phyloP scores from a whole-genome alignment of 345 rosid genomes.

The Acer negundo region DNA sequence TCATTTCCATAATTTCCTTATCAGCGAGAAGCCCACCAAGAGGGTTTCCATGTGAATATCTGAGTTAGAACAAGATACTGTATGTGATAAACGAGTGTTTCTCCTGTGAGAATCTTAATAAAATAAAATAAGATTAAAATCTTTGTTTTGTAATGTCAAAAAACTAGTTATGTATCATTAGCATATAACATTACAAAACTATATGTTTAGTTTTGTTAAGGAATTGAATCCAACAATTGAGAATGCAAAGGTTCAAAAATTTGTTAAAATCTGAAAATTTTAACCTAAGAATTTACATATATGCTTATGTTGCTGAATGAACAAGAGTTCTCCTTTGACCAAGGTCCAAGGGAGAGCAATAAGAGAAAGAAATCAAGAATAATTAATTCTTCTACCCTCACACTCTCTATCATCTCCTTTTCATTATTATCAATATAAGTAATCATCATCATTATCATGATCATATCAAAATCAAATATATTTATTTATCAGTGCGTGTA shows the following conservation, averaged over 20 bases:
- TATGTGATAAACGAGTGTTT: too few species aligned
- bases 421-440: neutral
- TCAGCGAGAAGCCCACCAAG: neutral
- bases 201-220: too few species aligned
- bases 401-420: neutral
- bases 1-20: neutral
- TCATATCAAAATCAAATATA: neutral
- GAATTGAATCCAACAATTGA: neutral
- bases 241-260: neutral
- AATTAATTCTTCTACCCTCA: neutral
- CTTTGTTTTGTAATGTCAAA: too few species aligned
- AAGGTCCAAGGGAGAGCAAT: neutral
- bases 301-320: neutral
- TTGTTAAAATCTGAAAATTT: too few species aligned
- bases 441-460: neutral
- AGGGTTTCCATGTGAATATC: constrained; percentile 1
- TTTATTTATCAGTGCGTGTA: neutral
- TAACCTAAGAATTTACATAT: neutral
- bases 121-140: too few species aligned
- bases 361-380: neutral
- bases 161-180: too few species aligned
- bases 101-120: too few species aligned
- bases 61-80: neutral
- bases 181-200: too few species aligned
- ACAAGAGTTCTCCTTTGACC: neutral